Evolutionary conservation across 805 yeast genomes (phyloP).

Genomic region (Myxozyma monticola): DNA sequence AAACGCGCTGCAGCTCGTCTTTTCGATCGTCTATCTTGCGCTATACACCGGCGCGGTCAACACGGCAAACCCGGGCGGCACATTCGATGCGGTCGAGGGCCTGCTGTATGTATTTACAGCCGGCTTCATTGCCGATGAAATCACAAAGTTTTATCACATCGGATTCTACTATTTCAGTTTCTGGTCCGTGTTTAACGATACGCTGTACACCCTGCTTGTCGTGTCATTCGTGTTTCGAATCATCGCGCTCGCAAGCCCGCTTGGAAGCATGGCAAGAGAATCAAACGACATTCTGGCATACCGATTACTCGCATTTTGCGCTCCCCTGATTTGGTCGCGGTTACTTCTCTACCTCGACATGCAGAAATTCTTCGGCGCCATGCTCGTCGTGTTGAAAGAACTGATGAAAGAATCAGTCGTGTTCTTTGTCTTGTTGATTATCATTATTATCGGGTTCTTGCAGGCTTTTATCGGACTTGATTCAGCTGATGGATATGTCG

Average conservation of each 20-base stretch:
- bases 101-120: conserved; percentile 62
- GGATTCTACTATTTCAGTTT: conserved; percentile 69
- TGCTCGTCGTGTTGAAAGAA: conserved; percentile 79
- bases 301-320: conserved; percentile 71
- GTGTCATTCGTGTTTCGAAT: conserved; percentile 58
- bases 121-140: conserved; percentile 68
- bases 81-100: conserved; percentile 51
- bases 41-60: conserved; percentile 67
- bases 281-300: conserved; percentile 57
- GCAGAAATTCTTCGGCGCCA: conserved; percentile 78
- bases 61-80: conserved; percentile 47
- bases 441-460: conserved; percentile 75
- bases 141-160: conserved; percentile 69
- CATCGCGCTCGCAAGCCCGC: conserved; percentile 37
- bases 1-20: conserved; percentile 65
- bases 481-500: conserved; percentile 80
- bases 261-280: conserved; percentile 7
- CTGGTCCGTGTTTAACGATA: conserved; percentile 76
- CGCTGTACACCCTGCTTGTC: conserved; percentile 58
- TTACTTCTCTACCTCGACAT: conserved; percentile 75
- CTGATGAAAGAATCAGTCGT: conserved; percentile 87
- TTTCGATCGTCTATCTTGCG: conserved; percentile 62
- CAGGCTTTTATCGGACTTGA: conserved; percentile 88
- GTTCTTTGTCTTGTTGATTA: conserved; percentile 69
- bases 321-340: conserved; percentile 86